These are phyloP conservation scores for Camptophora hylomeconis DNA, from an alignment of 2,329 filamentous ascomycete species.

Conservation along the genomic window DNA sequence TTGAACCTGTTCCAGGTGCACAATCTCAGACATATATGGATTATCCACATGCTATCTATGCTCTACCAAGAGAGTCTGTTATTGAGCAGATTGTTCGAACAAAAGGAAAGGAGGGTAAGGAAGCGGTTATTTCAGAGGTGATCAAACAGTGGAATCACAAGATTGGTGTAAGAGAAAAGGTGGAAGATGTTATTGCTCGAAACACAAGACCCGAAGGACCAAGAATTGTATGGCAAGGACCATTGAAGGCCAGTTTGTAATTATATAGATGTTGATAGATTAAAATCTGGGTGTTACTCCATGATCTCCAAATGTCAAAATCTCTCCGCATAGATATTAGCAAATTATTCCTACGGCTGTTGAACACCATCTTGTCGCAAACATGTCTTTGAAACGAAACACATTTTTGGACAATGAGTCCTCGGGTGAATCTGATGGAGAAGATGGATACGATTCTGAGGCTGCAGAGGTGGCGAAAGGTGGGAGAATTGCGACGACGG, in stretches of 20 bases:
- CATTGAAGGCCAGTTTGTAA: conserved; percentile 7
- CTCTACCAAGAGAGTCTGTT: conserved; percentile 56
- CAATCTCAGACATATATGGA: conserved; percentile 45
- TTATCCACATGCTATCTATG: conserved; percentile 60
- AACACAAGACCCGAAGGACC: conserved; percentile 41
- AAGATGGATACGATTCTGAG: conserved; percentile 33
- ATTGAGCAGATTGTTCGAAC: conserved; percentile 33
- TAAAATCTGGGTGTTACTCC: too few species aligned
- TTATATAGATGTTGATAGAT: conserved; percentile 6
- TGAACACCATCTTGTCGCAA: too few species aligned
- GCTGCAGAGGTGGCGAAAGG: conserved; percentile 28
- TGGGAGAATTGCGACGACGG: conserved; percentile 3
- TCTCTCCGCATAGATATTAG: too few species aligned
- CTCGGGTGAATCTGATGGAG: conserved; percentile 27
- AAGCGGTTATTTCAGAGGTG: conserved; percentile 52
- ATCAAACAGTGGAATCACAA: conserved; percentile 47
- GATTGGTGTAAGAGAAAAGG: conserved; percentile 56
- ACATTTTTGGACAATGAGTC: conserved; percentile 26
- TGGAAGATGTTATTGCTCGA: conserved; percentile 53
- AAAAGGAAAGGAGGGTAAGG: conserved; percentile 33
- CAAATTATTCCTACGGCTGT: too few species aligned
- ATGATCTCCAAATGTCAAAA: too few species aligned
- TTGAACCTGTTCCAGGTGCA: conserved; percentile 30
- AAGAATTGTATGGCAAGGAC: conserved; percentile 18
- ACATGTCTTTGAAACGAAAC: too few species aligned